Evolutionary conservation across 73 alveolate genomes (phyloP).

Genomic region (Tetrahymena thermophila): DNA sequence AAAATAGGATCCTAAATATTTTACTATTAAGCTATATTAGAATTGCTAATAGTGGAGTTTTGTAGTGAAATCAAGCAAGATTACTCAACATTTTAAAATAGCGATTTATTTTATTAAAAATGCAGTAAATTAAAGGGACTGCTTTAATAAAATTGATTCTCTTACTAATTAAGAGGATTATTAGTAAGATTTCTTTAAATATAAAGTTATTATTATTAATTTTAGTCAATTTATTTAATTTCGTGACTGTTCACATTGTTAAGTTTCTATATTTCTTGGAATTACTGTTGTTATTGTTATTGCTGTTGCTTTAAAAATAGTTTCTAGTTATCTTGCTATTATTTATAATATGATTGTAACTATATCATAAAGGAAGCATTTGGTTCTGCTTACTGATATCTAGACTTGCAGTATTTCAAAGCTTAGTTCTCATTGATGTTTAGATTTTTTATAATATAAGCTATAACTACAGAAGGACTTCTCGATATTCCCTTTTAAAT

Average conservation of each 20-base stretch:
- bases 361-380: neutral
- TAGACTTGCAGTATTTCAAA: neutral
- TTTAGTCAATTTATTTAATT: neutral
- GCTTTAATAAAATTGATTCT: too few relatives aligned
- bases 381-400: neutral
- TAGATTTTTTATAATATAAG: neutral
- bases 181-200: neutral
- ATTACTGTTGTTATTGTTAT: neutral
- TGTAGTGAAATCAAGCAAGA: neutral
- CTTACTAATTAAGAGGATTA: neutral
- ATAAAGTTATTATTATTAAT: too few relatives aligned
- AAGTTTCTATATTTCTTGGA: neutral
- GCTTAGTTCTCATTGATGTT: neutral
- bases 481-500: neutral
- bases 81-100: neutral
- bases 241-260: neutral
- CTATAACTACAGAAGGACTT: neutral
- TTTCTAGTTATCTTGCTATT: neutral
- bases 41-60: neutral
- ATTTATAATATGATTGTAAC: neutral
- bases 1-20: neutral
- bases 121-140: neutral
- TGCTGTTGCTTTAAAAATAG: neutral
- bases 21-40: neutral
- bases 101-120: neutral